These are phyloP conservation scores for Colletotrichum paranaense DNA, from an alignment of 2,329 filamentous ascomycete species.

Conservation along the genomic window DNA sequence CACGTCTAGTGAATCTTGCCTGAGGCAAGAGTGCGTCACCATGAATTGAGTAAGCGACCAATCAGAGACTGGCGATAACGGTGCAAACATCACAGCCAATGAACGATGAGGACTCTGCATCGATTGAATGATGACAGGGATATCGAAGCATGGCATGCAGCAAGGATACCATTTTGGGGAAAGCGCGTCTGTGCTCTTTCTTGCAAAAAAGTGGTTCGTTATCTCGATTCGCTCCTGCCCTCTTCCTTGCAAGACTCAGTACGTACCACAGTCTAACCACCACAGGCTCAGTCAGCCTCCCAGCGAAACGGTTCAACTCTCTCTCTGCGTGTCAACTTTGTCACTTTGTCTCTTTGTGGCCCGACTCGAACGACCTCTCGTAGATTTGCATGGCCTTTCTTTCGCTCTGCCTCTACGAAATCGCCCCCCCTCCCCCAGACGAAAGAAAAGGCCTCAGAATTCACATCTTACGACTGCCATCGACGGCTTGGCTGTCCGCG, in stretches of 20 bases:
- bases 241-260: not conserved
- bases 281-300: not conserved
- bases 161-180: constrained; percentile 7
- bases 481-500: not conserved
- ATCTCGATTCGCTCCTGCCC: constrained; percentile 26
- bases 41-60: not conserved
- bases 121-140: constrained; percentile 25
- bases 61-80: constrained; percentile 17
- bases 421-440: not conserved
- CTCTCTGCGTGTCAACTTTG: not conserved
- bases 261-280: not conserved
- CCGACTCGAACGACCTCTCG: not conserved
- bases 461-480: not conserved
- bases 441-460: not conserved
- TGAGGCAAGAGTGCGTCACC: constrained; percentile 17
- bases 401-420: not conserved
- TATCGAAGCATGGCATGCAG: constrained; percentile 25
- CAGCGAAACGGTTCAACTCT: constrained; percentile 5
- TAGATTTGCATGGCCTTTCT: not conserved
- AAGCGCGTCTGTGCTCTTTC: constrained; percentile 25
- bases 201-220: constrained; percentile 17
- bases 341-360: not conserved
- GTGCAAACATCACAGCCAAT: constrained; percentile 7
- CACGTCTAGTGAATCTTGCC: not conserved
- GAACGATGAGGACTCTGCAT: constrained; percentile 24